Evolutionary conservation across 2,329 filamentous ascomycete genomes (phyloP), one percentile per base, ranked within the genome.

Genomic region (Colletotrichum ledebouriae): DNA sequence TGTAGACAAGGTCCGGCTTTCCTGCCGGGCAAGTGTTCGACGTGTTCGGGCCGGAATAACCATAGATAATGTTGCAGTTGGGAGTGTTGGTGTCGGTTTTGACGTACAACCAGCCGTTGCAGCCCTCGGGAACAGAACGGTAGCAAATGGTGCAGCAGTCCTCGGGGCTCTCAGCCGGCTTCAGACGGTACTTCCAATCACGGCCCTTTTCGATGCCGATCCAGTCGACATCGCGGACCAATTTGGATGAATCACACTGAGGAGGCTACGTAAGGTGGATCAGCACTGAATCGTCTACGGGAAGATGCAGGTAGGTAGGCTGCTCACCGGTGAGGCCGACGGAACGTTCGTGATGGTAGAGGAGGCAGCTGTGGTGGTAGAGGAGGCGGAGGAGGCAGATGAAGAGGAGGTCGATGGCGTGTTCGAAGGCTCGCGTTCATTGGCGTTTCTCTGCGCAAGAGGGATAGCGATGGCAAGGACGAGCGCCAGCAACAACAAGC

Each of bases 61-160:
- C 69, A 29, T 59, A 29, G 12, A 72, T 71, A 15, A 71, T 47
- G 57, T 65, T 71, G 63, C 71, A 72, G 2, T 53, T 25, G 2
- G 70, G 71, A 1, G 53, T 65, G 3, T 53, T 49, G 10, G 29
- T 56, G 25, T 56, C 57, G 2, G 22, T 25, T 3, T 57, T 44
- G 47, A 69, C 56, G 42, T 63, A 72, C 6, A 72, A 29, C 71
- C 71, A 72, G 11, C 65, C 71, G 33, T 72, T 72, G 47, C 71
- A 72, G 11, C 56, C 68, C 29, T 69, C 59, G 4, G 25, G 34
- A 20, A 62, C 56, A 34, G n/a, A 58, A 34, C 59, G 49, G 47
- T 71, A 41, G 44, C 71, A 72, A 39, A 64, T 58, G 22, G 22
- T 22, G 52, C 71, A 72, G 58, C 71, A 72, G 20, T 69, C 53